Percentiles rank a stretch among this genome's conserved stretches.
Evolutionary conservation across 1,139 yeast genomes (phyloP).

Genomic region (Debaryomyces singareniensis): DNA sequence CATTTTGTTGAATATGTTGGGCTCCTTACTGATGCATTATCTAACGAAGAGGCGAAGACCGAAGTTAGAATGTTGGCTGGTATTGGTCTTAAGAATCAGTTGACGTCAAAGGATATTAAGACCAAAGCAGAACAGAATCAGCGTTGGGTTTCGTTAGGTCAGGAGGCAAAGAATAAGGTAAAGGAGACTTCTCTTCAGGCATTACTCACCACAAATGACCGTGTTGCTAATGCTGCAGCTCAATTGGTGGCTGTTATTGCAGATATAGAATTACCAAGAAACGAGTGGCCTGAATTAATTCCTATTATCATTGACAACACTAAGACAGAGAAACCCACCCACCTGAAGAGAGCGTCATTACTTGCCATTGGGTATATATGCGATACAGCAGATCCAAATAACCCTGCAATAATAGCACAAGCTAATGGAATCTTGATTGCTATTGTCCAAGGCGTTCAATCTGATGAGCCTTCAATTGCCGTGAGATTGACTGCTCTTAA

Average conservation of each 20-base stretch:
- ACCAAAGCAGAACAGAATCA: conserved; percentile 48
- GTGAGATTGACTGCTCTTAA: conserved; percentile 89
- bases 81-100: conserved; percentile 77
- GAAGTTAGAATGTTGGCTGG: conserved; percentile 95
- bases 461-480: conserved; percentile 62
- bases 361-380: conserved; percentile 93
- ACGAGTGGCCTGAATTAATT: conserved; percentile 85
- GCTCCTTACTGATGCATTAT: conserved; percentile 66
- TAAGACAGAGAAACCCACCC: conserved; percentile 64
- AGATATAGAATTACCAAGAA: conserved; percentile 82
- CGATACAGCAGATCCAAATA: conserved; percentile 85
- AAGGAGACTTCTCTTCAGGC: conserved; percentile 63
- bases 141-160: conserved; percentile 58
- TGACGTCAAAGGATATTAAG: conserved; percentile 65
- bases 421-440: conserved; percentile 92
- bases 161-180: conserved; percentile 51
- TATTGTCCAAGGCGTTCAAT: conserved; percentile 92
- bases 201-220: conserved; percentile 58
- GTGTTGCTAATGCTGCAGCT: conserved; percentile 86
- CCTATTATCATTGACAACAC: conserved; percentile 81
- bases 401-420: conserved; percentile 73
- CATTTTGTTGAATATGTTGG: conserved; percentile 71
- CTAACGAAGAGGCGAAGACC: conserved; percentile 55
- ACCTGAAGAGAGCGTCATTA: conserved; percentile 80
- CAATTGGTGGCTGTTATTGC: conserved; percentile 96